Percentiles rank a stretch among this genome's conserved stretches.
phyloP scores from a whole-genome alignment of 2,329 filamentous ascomycete species.

The Aspergillus pseudonomiae region DNA sequence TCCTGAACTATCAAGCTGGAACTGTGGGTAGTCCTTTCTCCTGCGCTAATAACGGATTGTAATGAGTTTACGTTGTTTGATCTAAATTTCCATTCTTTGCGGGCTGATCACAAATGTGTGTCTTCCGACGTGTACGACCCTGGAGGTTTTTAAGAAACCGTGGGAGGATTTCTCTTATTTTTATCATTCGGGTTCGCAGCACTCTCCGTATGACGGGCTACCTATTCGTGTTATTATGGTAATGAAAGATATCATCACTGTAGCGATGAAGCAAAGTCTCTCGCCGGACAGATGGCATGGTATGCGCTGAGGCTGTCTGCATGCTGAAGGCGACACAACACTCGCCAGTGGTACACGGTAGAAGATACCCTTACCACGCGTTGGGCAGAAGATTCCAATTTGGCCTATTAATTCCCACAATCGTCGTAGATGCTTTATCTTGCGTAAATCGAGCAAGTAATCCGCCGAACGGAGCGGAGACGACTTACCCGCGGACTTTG shows the following conservation, averaged over 20 bases:
- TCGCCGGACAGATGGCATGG: not conserved
- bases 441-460: not conserved
- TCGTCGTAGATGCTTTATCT: not conserved
- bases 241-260: not conserved
- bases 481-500: conserved; percentile 23
- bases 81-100: conserved; percentile 8
- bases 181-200: not conserved
- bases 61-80: conserved; percentile 20
- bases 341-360: not conserved
- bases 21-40: conserved; percentile 73
- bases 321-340: not conserved
- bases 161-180: not conserved
- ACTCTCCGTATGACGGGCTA: not conserved
- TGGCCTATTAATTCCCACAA: not conserved
- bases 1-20: conserved; percentile 69
- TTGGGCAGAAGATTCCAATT: not conserved
- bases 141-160: not conserved
- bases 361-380: not conserved
- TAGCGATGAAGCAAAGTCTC: not conserved
- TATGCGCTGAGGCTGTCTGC: not conserved
- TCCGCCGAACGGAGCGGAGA: conserved; percentile 5
- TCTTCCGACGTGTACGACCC: conserved; percentile 6
- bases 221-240: not conserved
- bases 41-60: conserved; percentile 58
- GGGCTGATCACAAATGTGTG: not conserved